phyloP scores from a whole-genome alignment of 441 rosid genomes.

The Syzygium syzygioides region DNA sequence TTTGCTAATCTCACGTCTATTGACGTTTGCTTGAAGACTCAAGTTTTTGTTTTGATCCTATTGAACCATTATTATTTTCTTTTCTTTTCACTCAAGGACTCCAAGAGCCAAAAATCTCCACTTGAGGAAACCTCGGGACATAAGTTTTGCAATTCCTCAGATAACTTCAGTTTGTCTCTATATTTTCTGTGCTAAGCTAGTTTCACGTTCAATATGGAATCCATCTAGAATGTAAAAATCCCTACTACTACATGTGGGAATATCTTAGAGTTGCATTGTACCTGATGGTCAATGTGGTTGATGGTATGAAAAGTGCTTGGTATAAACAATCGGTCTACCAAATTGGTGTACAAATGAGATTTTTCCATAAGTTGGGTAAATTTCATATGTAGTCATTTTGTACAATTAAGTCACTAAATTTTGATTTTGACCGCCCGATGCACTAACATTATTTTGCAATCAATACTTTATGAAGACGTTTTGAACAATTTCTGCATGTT shows the following conservation, averaged over 20 bases:
- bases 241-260: neutral
- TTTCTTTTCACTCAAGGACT: no score
- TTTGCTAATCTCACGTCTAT: no score
- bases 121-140: neutral
- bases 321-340: no score
- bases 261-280: neutral
- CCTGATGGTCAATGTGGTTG: neutral
- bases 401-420: no score
- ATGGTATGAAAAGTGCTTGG: neutral
- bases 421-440: no score
- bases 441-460: no score
- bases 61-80: no score
- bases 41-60: no score
- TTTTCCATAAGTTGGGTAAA: no score
- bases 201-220: neutral
- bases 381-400: neutral
- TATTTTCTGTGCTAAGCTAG: neutral
- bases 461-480: neutral
- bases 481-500: no score
- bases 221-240: neutral
- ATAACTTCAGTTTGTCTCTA: neutral
- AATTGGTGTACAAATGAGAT: no score
- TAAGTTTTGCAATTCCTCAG: neutral
- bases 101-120: neutral
- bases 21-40: neutral